Evolutionary conservation across 441 rosid genomes (phyloP).

Genomic region (Mallotus japonicus): DNA sequence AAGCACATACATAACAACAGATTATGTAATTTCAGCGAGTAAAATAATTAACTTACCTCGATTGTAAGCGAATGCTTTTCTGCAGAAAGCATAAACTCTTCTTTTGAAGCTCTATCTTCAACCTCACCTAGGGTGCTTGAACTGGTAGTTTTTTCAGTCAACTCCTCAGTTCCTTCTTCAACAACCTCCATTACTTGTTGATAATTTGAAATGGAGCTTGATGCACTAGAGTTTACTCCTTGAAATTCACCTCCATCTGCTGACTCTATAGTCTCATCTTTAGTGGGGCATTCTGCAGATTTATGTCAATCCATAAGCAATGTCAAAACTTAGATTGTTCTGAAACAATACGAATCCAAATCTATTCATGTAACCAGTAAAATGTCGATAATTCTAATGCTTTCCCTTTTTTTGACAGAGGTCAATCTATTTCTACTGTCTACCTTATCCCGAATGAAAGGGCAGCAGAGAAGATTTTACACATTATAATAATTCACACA

Average conservation of each 20-base stretch:
- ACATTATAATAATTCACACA: too few species aligned
- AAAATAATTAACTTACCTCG: too few species aligned
- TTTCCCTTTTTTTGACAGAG: too few species aligned
- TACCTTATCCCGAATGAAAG: too few species aligned
- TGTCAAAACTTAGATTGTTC: neutral
- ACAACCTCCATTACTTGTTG: neutral
- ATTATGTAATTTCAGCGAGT: too few species aligned
- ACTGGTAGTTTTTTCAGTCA: conserved; percentile 13
- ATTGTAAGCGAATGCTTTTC: too few species aligned
- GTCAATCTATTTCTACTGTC: too few species aligned
- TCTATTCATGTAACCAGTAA: too few species aligned
- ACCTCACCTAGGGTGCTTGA: conserved; percentile 20
- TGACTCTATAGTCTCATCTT: conserved; percentile 30
- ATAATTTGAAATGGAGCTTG: conserved; percentile 33
- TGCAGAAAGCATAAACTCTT: neutral
- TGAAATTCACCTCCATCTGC: conserved; percentile 28
- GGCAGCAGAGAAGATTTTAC: too few species aligned
- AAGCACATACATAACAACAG: conserved; percentile 6
- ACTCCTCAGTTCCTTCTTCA: conserved; percentile 21
- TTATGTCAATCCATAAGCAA: neutral
- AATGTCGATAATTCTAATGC: too few species aligned
- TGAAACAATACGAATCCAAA: neutral
- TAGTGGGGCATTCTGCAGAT: conserved; percentile 4
- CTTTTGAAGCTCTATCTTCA: conserved; percentile 24
- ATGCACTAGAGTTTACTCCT: conserved; percentile 17